These are phyloP conservation scores for Trichoderma aggressivum DNA, from an alignment of 2,329 filamentous ascomycete genomes.

Conservation along the genomic window DNA sequence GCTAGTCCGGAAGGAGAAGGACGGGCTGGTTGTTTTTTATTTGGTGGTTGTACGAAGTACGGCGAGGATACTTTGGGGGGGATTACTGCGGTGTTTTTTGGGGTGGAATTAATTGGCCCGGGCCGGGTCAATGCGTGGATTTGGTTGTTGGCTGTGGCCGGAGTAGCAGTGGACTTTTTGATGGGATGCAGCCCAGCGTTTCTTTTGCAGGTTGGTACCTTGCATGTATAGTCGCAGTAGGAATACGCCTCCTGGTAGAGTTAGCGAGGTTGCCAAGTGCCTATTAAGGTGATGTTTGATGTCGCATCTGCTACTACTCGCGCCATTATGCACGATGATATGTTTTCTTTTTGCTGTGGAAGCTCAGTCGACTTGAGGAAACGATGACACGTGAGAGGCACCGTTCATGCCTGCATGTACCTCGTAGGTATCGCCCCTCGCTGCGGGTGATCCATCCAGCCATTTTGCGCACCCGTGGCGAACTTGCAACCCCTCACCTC, in stretches of 20 bases:
- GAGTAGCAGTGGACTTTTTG: neutral
- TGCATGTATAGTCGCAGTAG: neutral
- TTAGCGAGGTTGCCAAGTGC: too few relatives aligned
- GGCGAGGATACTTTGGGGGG: neutral
- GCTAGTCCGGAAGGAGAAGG: slow-evolving; percentile 20
- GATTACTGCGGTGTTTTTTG: neutral
- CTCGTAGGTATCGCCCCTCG: neutral
- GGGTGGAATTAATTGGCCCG: neutral
- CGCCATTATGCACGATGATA: too few relatives aligned
- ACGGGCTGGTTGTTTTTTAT: neutral
- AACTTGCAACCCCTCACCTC: slow-evolving; percentile 11
- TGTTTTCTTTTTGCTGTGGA: too few relatives aligned
- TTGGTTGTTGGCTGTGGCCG: neutral
- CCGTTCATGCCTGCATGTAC: too few relatives aligned
- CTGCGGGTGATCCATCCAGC: neutral
- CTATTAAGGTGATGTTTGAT: neutral
- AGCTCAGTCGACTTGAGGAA: too few relatives aligned
- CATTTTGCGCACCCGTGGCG: neutral
- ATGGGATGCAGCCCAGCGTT: neutral
- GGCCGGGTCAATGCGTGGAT: neutral
- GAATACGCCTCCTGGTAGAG: neutral
- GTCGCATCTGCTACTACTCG: neutral
- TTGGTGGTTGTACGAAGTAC: neutral
- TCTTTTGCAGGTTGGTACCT: neutral
- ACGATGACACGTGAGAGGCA: too few relatives aligned